Evolutionary conservation across 192 early-diverging fungal species (phyloP).

Genomic region (Gryganskiella cystojenkinii): DNA sequence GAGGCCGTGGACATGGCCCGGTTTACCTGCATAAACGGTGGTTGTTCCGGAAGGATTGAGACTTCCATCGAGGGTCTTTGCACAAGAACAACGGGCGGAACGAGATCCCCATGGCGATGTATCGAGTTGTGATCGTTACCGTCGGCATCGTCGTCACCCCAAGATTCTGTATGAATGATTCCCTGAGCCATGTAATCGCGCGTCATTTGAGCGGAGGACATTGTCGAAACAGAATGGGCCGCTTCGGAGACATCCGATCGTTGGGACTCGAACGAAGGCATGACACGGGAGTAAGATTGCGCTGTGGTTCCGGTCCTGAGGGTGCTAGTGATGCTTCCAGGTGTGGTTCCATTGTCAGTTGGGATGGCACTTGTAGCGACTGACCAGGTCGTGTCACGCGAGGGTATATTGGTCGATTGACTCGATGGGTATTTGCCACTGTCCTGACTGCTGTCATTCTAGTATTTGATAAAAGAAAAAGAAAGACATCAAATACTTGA

Average conservation of each 20-base stretch:
- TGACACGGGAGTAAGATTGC: not conserved
- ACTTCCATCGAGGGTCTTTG: constrained; percentile 37
- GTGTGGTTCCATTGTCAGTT: constrained; percentile 19
- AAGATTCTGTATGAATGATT: constrained; percentile 19
- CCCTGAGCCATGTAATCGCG: constrained; percentile 17
- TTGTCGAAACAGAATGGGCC: constrained; percentile 18
- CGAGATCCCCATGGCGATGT: too few species aligned
- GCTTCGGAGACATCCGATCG: constrained; percentile 13
- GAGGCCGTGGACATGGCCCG: constrained; percentile 18
- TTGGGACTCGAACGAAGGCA: constrained; percentile 23
- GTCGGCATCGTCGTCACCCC: too few species aligned
- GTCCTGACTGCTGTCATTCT: not conserved
- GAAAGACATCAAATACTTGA: too few species aligned
- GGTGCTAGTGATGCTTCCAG: constrained; percentile 9
- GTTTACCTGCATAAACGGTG: constrained; percentile 16
- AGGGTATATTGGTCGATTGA: not conserved
- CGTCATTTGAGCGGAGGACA: constrained; percentile 14
- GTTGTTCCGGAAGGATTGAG: constrained; percentile 30
- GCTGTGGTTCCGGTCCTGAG: constrained; percentile 4
- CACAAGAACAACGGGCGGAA: constrained; percentile 20
- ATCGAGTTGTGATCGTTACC: not conserved
- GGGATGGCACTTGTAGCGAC: constrained; percentile 3
- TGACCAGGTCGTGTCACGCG: constrained; percentile 21
- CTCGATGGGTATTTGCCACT: not conserved
- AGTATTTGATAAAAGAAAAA: not conserved